These are phyloP conservation scores for Trichoderma arundinaceum DNA, from an alignment of 2,329 filamentous ascomycete species.

Conservation along the genomic window DNA sequence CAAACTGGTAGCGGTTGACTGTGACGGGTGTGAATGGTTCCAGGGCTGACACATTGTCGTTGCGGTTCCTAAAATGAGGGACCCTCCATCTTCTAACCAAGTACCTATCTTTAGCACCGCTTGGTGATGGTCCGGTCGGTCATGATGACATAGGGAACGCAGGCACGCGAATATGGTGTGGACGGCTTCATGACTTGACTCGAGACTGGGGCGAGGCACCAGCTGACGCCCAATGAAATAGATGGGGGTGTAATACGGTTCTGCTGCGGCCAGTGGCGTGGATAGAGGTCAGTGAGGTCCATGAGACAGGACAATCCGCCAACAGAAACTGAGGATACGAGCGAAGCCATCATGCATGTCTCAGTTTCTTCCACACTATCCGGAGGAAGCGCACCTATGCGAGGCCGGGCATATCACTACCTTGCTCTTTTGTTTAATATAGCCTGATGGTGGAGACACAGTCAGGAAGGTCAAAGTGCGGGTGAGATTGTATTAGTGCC, in stretches of 20 bases:
- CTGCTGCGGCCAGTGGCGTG: conserved; percentile 33
- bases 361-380: conserved; percentile 35
- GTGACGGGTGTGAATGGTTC: neutral
- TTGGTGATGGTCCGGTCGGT: conserved; percentile 1
- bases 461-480: neutral
- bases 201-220: conserved; percentile 16
- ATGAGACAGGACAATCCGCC: conserved; percentile 18
- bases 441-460: neutral
- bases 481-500: conserved; percentile 16
- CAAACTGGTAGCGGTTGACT: neutral
- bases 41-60: conserved; percentile 10
- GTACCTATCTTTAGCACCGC: conserved; percentile 25
- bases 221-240: conserved; percentile 33
- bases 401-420: neutral
- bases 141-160: conserved; percentile 24
- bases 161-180: conserved; percentile 17
- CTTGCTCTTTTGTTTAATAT: conserved; percentile 1
- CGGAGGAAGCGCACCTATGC: conserved; percentile 30
- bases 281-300: conserved; percentile 4
- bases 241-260: conserved; percentile 14
- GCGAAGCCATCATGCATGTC: conserved; percentile 38
- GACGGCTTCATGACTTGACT: conserved; percentile 21
- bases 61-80: conserved; percentile 10
- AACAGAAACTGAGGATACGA: conserved; percentile 32
- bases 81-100: conserved; percentile 9